phyloP scores from a whole-genome alignment of 2,329 filamentous ascomycete genomes.

The Alternaria rosae region DNA sequence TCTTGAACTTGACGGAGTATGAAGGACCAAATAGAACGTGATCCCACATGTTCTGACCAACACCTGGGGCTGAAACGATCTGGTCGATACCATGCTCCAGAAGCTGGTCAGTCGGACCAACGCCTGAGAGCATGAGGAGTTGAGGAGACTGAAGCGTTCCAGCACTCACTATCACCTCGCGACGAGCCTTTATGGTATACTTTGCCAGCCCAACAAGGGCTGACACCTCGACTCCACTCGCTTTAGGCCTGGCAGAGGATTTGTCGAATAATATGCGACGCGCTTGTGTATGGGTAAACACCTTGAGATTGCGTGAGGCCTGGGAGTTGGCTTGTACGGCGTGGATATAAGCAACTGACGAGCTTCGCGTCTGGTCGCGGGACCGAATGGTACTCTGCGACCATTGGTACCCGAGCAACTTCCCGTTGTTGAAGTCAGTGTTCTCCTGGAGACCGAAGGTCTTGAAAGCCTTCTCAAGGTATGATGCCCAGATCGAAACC shows the following conservation, averaged over 20 bases:
- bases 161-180: neutral
- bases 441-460: neutral
- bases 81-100: constrained; percentile 20
- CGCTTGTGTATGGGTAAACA: neutral
- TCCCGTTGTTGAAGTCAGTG: neutral
- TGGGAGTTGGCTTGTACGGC: neutral
- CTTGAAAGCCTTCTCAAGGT: neutral
- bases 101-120: constrained; percentile 37
- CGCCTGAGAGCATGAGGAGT: constrained; percentile 47
- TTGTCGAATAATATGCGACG: neutral
- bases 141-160: constrained; percentile 26
- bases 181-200: neutral
- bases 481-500: neutral
- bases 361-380: neutral
- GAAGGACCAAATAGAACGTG: constrained; percentile 8
- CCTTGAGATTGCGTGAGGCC: neutral
- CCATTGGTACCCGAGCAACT: neutral
- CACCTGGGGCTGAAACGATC: constrained; percentile 22
- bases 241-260: neutral
- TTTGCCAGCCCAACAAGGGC: neutral
- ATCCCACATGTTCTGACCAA: constrained; percentile 37
- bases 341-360: neutral
- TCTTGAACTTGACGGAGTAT: neutral
- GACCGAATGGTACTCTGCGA: neutral
- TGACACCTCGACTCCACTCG: neutral